phyloP scores from a whole-genome alignment of 2,329 filamentous ascomycete species.

The Metarhizium humberi region DNA sequence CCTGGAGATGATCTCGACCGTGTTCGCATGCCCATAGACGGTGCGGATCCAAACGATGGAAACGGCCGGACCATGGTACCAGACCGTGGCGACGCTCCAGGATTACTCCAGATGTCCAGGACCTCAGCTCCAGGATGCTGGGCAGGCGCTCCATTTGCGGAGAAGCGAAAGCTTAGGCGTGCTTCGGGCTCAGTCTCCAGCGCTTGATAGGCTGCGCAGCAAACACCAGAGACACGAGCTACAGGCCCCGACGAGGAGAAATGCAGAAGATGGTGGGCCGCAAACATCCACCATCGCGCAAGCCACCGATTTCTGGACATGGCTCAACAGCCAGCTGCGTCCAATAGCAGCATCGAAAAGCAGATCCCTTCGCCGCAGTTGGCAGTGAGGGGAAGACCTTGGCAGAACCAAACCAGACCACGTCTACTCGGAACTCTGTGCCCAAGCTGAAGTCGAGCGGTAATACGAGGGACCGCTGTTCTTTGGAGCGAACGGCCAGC shows the following conservation, averaged over 20 bases:
- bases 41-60: constrained; percentile 11
- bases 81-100: neutral
- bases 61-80: constrained; percentile 4
- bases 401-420: too few species aligned
- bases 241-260: neutral
- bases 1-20: neutral
- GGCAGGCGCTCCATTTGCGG: neutral
- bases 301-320: neutral
- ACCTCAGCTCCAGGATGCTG: neutral
- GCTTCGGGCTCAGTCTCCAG: neutral
- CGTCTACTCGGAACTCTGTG: too few species aligned
- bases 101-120: neutral
- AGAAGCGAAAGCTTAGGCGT: neutral
- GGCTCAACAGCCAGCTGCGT: neutral
- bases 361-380: neutral
- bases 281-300: neutral
- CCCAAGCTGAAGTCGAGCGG: too few species aligned
- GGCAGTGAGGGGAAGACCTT: neutral
- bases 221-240: neutral
- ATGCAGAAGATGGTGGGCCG: neutral
- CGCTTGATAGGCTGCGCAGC: neutral
- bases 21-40: neutral
- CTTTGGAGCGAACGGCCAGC: too few species aligned
- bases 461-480: too few species aligned
- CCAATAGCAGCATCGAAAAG: neutral